These are phyloP conservation scores for Mortierella sp. DNA, from an alignment of 371 early-diverging fungal species.

Conservation along the genomic window DNA sequence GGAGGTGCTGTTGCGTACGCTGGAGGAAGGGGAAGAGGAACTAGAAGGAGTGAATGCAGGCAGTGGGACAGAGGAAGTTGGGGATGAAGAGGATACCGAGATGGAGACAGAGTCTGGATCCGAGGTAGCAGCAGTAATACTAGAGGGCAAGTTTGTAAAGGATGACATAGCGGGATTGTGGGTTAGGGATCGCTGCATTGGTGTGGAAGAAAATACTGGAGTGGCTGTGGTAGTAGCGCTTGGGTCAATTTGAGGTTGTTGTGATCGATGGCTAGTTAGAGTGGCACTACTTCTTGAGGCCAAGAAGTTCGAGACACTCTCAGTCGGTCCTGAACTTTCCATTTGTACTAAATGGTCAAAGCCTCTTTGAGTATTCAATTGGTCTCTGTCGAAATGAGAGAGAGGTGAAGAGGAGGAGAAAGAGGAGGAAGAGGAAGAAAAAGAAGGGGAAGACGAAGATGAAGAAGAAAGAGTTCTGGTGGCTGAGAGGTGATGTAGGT, in stretches of 20 bases:
- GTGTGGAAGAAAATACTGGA: constrained; percentile 23
- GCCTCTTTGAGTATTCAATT: not conserved
- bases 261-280: constrained; percentile 1
- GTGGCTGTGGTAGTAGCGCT: not conserved
- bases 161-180: constrained; percentile 31
- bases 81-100: constrained; percentile 17
- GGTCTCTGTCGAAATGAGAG: not conserved
- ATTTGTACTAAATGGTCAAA: constrained; percentile 3
- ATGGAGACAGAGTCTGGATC: constrained; percentile 25
- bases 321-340: constrained; percentile 23
- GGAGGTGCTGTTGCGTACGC: not conserved
- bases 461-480: not conserved
- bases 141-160: not conserved
- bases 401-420: not conserved
- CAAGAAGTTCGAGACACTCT: constrained; percentile 11
- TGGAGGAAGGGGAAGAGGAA: not conserved
- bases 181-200: constrained; percentile 43
- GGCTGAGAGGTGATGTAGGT: not conserved
- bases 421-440: not conserved
- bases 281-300: constrained; percentile 8
- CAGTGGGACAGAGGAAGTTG: not conserved
- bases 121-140: constrained; percentile 19
- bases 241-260: not conserved
- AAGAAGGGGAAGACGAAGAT: not conserved
- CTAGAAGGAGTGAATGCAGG: not conserved